A percentile compares a stretch with the other conserved stretches of the same genome.
Evolutionary conservation across 306 rosid species (phyloP).

Genomic region (Amphicarpaea edgeworthii): DNA sequence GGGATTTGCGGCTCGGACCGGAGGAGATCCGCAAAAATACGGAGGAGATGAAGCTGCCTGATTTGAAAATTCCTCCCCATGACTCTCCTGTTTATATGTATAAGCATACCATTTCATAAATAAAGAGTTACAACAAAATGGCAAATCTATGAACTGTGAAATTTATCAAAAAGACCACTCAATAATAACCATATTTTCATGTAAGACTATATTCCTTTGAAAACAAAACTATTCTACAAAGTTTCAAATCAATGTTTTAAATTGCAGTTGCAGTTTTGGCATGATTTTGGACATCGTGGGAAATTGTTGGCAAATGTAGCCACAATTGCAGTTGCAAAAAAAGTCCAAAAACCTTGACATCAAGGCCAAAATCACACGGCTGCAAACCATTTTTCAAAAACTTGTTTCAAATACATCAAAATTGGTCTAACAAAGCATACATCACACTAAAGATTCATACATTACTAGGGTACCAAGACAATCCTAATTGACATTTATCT

Average conservation of each 20-base stretch:
- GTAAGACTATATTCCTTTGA: not conserved
- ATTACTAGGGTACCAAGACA: not conserved
- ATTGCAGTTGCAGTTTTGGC: not conserved
- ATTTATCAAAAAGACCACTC: not conserved
- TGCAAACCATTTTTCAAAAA: not conserved
- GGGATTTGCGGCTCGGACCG: conserved; percentile 80
- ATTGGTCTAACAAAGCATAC: not conserved
- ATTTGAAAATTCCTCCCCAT: conserved; percentile 58
- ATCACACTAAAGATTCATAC: not conserved
- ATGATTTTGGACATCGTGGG: not conserved
- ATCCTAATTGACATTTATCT: not conserved
- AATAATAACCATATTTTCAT: not conserved
- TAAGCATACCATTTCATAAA: conserved; percentile 16
- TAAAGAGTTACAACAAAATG: too few species aligned
- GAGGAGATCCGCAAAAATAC: conserved; percentile 87
- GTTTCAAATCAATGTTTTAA: not conserved
- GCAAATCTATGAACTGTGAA: not conserved
- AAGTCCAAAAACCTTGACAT: not conserved
- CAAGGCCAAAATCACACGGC: not conserved
- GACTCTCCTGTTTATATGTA: conserved; percentile 64
- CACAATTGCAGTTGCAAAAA: too few species aligned
- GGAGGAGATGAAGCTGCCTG: conserved; percentile 82
- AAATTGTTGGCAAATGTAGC: not conserved
- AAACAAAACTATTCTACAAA: not conserved
- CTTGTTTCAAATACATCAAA: not conserved